Conservation (phyloP, 2,329 filamentous ascomycete species). For the Ceratocystis cacaofunesta region DNA sequence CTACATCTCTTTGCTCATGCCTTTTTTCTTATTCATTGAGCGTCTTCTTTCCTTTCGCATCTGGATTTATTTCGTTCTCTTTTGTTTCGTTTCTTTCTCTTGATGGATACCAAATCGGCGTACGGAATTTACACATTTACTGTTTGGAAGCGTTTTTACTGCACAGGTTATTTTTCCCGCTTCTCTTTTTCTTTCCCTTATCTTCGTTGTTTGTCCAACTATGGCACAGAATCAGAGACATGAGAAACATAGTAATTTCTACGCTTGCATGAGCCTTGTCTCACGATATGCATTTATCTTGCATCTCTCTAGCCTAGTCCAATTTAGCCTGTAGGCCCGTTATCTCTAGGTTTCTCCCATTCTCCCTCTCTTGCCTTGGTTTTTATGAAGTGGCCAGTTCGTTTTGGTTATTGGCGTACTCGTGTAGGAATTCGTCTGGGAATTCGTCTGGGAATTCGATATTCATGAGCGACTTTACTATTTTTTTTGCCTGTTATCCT, state of each 20-base stretch:
- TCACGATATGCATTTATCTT: not conserved
- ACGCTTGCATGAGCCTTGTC: no score
- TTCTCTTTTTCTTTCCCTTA: not conserved
- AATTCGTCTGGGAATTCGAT: not conserved
- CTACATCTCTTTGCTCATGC: not conserved
- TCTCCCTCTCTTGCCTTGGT: not conserved
- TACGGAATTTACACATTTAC: constrained; percentile 4
- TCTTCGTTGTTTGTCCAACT: not conserved
- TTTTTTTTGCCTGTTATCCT: not conserved
- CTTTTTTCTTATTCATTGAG: not conserved
- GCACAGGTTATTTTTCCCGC: not conserved
- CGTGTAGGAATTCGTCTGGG: not conserved
- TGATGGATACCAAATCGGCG: constrained; percentile 14
- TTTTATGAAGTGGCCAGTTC: not conserved
- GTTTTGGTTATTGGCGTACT: not conserved
- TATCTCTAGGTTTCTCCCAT: not conserved
- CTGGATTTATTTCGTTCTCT: not conserved
- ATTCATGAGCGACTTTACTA: not conserved
- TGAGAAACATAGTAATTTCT: no score
- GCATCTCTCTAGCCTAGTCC: not conserved
- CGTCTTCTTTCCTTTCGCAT: not conserved
- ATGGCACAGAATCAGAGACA: not conserved
- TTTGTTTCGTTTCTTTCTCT: constrained; percentile 6
- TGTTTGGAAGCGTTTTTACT: constrained; percentile 6
- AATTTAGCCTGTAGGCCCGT: not conserved